Evolutionary conservation across 345 rosid species (phyloP), one percentile per base, ranked within the genome.

Genomic region (Psidium friedrichsthalianum): DNA sequence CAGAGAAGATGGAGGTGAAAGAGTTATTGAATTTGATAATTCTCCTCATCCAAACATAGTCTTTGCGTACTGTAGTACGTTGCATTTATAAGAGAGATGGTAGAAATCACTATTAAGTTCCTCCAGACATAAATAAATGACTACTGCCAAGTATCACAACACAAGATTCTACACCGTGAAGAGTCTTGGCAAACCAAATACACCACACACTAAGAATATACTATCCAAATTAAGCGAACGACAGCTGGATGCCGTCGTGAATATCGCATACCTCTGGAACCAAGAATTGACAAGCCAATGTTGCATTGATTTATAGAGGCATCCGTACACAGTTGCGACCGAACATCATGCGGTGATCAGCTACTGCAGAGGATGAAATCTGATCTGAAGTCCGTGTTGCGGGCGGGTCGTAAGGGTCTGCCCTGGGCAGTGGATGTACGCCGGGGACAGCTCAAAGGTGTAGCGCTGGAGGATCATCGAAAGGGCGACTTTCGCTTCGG

Each of bases 381-480:
- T 86, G 51, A 91, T 81, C 51, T 85, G 91, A 82, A 88, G 61
- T 56, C 92, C 93, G 58, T 87, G 84, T 51, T 86, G 86, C 5
- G 92, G 93, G 76, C 69, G 13, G 21, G 85, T 20, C 20, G 85
- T 54, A 20, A 90, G 76, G 29, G 32, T 11, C 51, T 18, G 56
- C 8, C 40, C 5, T 3, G 91, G 90, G 21, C 90, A 87, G 82
- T 89, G 90, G 53, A 88, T 86, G 69, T 89, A 92, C 40, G 56
- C 82, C 8, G 92, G 89, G 4, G 92, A 90, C 29, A 90, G 84
- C 24, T 56, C 85, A 82, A 92, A 86, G 36, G 52, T 82, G 84
- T 88, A 90, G 5, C 87, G 86, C 22, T 89, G 91, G 15, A 92
- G 90, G 54, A 92, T 91, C 92, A 92, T 90, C 3, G 92, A 88